These are phyloP conservation scores for Scytalidium sp. DNA, from an alignment of 2,329 filamentous ascomycete species.

Conservation along the genomic window DNA sequence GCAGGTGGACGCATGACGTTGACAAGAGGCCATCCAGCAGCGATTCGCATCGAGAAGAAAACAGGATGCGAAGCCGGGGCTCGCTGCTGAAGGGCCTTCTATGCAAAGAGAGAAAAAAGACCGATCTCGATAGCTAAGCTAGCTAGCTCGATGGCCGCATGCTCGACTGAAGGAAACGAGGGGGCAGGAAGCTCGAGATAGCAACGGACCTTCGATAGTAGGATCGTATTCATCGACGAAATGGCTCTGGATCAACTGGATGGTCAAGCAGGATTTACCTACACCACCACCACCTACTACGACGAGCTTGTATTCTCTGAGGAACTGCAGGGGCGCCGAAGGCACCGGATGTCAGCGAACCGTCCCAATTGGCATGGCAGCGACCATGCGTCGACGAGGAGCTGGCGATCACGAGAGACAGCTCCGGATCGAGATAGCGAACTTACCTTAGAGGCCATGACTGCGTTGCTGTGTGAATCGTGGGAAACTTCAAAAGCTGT, in stretches of 20 bases:
- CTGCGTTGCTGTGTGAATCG: neutral
- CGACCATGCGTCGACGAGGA: too few species aligned
- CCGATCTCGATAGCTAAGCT: too few species aligned
- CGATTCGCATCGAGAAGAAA: too few species aligned
- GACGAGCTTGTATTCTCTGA: conserved; percentile 92
- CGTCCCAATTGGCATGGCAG: conserved; percentile 14
- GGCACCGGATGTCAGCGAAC: neutral
- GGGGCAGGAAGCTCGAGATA: conserved; percentile 1
- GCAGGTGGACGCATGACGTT: too few species aligned
- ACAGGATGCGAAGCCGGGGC: too few species aligned
- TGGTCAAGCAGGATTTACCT: conserved; percentile 98
- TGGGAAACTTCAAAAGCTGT: neutral
- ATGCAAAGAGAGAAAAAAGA: too few species aligned
- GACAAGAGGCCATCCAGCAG: too few species aligned
- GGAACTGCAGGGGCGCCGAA: conserved; percentile 53
- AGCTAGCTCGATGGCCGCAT: neutral
- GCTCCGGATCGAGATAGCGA: too few species aligned
- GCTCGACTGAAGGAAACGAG: conserved; percentile 2
- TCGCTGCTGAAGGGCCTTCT: too few species aligned
- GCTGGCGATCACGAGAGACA: too few species aligned
- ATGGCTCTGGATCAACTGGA: conserved; percentile 89
- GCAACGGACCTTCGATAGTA: conserved; percentile 88
- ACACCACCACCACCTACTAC: conserved; percentile 98
- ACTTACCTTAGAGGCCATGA: conserved; percentile 35
- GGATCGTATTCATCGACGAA: conserved; percentile 99